Evolutionary conservation across 345 rosid species (phyloP).

Genomic region (Triadica sebifera): DNA sequence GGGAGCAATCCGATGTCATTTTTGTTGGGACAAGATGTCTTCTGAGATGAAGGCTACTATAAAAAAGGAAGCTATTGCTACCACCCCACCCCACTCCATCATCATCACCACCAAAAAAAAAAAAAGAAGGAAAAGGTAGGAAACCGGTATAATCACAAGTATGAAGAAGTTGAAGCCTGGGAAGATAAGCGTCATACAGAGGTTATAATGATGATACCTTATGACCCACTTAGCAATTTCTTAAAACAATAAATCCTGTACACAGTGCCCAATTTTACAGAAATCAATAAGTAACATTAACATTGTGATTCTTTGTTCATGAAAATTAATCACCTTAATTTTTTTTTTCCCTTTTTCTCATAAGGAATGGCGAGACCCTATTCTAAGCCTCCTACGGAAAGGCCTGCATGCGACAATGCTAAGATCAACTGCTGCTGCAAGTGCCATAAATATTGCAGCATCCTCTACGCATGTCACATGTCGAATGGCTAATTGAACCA

Average conservation of each 20-base stretch:
- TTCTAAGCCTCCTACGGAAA: slow-evolving; percentile 63
- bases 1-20: background rate
- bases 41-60: background rate
- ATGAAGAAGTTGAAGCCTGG: background rate
- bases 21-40: background rate
- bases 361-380: slow-evolving; percentile 60
- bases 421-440: slow-evolving; percentile 91
- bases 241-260: slow-evolving; percentile 33
- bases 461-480: slow-evolving; percentile 93
- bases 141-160: background rate
- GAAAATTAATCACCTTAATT: slow-evolving; percentile 21
- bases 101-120: too few species aligned
- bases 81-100: too few species aligned
- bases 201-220: slow-evolving; percentile 12
- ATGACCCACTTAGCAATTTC: slow-evolving; percentile 14
- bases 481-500: slow-evolving; percentile 81
- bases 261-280: slow-evolving; percentile 32
- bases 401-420: slow-evolving; percentile 93
- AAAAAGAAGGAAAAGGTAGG: too few species aligned
- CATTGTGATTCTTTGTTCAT: slow-evolving; percentile 21
- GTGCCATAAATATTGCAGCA: slow-evolving; percentile 96
- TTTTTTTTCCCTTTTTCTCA: slow-evolving; percentile 25
- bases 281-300: slow-evolving; percentile 7
- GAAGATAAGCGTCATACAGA: slow-evolving; percentile 2
- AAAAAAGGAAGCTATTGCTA: background rate